Base-by-base conservation (phyloP, 2,329 filamentous ascomycete genomes). In the Gaeumannomyces sp. region DNA sequence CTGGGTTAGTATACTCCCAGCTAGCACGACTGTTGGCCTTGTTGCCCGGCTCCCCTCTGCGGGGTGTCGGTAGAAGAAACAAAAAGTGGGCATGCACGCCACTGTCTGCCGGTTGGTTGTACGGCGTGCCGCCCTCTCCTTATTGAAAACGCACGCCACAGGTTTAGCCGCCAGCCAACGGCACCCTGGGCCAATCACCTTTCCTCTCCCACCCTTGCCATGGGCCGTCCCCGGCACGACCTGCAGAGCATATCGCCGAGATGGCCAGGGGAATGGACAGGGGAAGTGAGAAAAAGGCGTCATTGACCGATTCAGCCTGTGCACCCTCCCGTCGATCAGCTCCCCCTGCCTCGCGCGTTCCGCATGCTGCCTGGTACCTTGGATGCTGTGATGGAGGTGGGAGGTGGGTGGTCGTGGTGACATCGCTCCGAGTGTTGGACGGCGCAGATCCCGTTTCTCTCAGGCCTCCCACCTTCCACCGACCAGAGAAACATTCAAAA, bases 401-500 rank as follows among this genome's bases (percentile, higher is more conserved):
- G 45, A 22, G 14, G 13, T 38, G 14, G 16, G 38, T 45, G 38
- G 38, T 19, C 14, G 38, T 19, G 38, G 38, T 45, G 38, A 16
- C 38, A 45, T 53, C 45, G 22, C 45, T 22, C 7, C 2, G 45
- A 5, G 19, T 53, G 6, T 53, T 53, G 45, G 45, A 53, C 19
- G n/a, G n/a, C 22, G 45, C 45, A 53, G 45, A 53, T 53, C 45
- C 38, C 11, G 45, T 53, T 22, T 53, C 45, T 53, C 22, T 53
- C 45, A 53, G 45, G 19, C 45, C n/a, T 53, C 45, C 45, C 45
- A 53, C 3, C 45, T 53, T 25, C 7, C 45, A 10, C n/a, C 22
- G 45, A 7, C 7, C 45, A n/a, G 57, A 45, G 35, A 61, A 64
- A 53, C 35, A 61, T 64, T 58, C 38, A 61, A 61, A 64, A 64